phyloP scores from a whole-genome alignment of 345 rosid genomes.

The Eucalyptus melliodora region DNA sequence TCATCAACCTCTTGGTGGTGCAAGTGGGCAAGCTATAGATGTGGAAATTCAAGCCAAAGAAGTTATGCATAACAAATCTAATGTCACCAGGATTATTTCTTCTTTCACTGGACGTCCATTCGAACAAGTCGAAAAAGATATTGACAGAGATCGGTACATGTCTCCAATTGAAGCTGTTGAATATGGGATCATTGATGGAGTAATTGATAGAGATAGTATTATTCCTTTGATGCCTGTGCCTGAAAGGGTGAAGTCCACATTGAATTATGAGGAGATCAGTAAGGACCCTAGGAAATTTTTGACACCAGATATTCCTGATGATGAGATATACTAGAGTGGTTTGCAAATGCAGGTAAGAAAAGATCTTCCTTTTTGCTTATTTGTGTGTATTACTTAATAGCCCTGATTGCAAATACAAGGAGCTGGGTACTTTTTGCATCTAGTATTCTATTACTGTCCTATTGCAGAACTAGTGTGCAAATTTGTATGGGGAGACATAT shows the following conservation, averaged over 20 bases:
- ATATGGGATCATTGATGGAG: constrained; percentile 91
- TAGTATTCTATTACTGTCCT: neutral
- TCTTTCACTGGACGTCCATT: constrained; percentile 61
- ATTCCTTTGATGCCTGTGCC: constrained; percentile 80
- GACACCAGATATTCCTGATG: constrained; percentile 86
- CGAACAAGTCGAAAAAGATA: constrained; percentile 73
- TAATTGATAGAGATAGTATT: constrained; percentile 76
- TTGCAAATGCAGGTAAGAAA: constrained; percentile 13
- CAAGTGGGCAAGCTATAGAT: constrained; percentile 76
- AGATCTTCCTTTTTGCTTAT: neutral
- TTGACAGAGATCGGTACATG: constrained; percentile 83
- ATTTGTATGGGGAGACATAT: neutral
- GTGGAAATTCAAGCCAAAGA: constrained; percentile 88
- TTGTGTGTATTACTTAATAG: neutral
- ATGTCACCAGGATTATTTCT: constrained; percentile 55
- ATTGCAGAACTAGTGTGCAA: neutral
- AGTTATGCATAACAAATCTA: constrained; percentile 81
- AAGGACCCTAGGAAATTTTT: constrained; percentile 77
- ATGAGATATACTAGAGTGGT: constrained; percentile 54
- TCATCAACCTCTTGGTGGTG: constrained; percentile 92
- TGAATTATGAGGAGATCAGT: constrained; percentile 43
- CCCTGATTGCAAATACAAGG: neutral
- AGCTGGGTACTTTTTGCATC: neutral
- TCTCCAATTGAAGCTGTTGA: constrained; percentile 93
- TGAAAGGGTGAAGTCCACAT: constrained; percentile 50